These are phyloP conservation scores for Smallanthus sonchifolius DNA, from an alignment of 129 eudicot genomes.

Conservation along the genomic window DNA sequence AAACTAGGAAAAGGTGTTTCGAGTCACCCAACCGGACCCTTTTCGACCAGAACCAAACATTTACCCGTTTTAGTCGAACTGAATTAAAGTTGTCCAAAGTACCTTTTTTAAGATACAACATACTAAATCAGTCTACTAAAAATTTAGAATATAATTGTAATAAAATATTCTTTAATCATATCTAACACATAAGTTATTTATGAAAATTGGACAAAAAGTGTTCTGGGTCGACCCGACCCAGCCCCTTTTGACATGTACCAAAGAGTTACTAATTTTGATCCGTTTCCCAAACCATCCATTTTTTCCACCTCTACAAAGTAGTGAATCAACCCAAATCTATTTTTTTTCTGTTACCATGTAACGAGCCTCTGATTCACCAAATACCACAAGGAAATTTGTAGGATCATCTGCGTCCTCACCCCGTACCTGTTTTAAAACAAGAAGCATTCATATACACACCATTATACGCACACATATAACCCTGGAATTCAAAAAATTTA, in stretches of 20 bases:
- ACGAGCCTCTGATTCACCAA: slow-evolving; percentile 73
- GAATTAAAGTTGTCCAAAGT: background rate
- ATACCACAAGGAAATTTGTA: slow-evolving; percentile 78
- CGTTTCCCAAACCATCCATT: background rate
- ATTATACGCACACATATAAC: background rate
- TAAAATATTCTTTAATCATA: background rate
- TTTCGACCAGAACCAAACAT: background rate
- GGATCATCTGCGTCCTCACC: slow-evolving; percentile 91
- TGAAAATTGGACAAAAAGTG: background rate
- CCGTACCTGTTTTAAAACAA: slow-evolving; percentile 54
- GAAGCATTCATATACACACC: background rate
- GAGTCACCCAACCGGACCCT: background rate
- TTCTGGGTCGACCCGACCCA: too few relatives aligned
- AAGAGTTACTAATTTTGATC: background rate
- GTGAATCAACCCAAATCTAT: background rate
- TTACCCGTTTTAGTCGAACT: background rate
- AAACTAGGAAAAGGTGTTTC: background rate
- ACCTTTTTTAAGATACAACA: background rate
- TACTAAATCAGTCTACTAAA: background rate
- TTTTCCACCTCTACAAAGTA: background rate
- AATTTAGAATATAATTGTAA: background rate
- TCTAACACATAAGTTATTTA: background rate
- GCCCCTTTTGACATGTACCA: too few relatives aligned
- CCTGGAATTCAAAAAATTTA: background rate
- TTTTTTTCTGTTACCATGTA: slow-evolving; percentile 48